Evolutionary conservation across 1,284 basidiomycete genomes (phyloP).

Genomic region (Microbotryum violaceum): DNA sequence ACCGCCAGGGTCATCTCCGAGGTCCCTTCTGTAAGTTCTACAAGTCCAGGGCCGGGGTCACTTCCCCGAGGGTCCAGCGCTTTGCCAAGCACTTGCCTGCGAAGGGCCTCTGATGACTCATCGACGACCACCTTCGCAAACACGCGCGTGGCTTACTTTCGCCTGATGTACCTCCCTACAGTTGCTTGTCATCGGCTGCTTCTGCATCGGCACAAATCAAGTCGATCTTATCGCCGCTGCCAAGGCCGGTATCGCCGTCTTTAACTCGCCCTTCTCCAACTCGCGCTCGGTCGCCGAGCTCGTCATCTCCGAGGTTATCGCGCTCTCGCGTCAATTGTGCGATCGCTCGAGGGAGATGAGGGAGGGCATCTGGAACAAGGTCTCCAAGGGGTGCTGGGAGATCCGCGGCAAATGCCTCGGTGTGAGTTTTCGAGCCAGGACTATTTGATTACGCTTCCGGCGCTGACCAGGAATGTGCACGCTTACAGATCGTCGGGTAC

Average conservation of each 20-base stretch:
- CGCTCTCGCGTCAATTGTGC: slow-evolving; percentile 86
- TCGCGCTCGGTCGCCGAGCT: slow-evolving; percentile 98
- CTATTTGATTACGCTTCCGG: not conserved
- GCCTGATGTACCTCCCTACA: slow-evolving; percentile 39
- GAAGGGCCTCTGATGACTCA: not conserved
- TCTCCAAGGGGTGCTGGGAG: slow-evolving; percentile 91
- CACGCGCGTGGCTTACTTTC: not conserved
- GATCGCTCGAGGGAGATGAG: slow-evolving; percentile 85
- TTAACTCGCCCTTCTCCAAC: slow-evolving; percentile 99
- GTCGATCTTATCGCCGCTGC: slow-evolving; percentile 83
- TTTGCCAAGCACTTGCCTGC: no score
- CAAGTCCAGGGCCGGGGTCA: no score
- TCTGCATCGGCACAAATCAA: slow-evolving; percentile 98
- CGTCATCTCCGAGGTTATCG: slow-evolving; percentile 88
- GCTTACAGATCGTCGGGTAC: slow-evolving; percentile 73
- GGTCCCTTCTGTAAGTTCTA: slow-evolving; percentile 58
- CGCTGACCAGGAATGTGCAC: no score
- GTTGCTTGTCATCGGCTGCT: slow-evolving; percentile 95
- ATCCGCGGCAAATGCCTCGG: slow-evolving; percentile 95
- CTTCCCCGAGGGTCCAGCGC: not conserved
- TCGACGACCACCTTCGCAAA: not conserved
- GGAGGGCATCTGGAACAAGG: slow-evolving; percentile 94
- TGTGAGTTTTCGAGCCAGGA: slow-evolving; percentile 11
- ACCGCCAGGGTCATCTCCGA: slow-evolving; percentile 82
- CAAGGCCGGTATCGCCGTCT: slow-evolving; percentile 87